phyloP scores from a whole-genome alignment of 129 eudicot genomes.

The Centrapalus pauciflorus region DNA sequence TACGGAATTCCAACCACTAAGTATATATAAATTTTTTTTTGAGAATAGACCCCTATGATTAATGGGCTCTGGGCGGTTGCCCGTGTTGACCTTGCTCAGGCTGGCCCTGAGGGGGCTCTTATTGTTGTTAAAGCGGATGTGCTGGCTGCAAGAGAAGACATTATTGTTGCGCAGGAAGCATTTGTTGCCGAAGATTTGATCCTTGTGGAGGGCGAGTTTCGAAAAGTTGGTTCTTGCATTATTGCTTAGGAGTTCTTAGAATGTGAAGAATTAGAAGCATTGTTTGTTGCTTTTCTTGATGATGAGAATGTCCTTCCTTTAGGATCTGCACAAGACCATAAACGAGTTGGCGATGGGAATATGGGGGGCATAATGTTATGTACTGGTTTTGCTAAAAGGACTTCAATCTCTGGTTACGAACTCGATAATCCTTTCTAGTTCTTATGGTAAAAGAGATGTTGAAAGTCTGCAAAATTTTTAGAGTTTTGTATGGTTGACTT shows the following conservation, averaged over 20 bases:
- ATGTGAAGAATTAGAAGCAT: constrained; percentile 95
- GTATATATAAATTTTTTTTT: constrained; percentile 13
- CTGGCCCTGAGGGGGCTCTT: constrained; percentile 89
- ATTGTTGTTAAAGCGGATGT: constrained; percentile 92
- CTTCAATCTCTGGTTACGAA: constrained; percentile 74
- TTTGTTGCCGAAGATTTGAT: constrained; percentile 80
- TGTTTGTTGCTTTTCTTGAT: constrained; percentile 86
- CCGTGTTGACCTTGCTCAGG: too few relatives aligned
- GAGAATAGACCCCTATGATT: too few relatives aligned
- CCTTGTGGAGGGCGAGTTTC: constrained; percentile 59
- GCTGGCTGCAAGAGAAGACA: constrained; percentile 94
- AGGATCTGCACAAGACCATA: constrained; percentile 97
- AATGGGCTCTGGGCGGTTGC: too few relatives aligned
- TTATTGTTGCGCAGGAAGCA: constrained; percentile 83
- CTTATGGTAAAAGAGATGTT: constrained; percentile 85
- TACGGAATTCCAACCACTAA: constrained; percentile 82
- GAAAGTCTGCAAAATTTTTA: constrained; percentile 78
- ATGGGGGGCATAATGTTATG: constrained; percentile 92
- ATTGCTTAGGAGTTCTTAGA: constrained; percentile 77
- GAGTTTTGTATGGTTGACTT: constrained; percentile 88
- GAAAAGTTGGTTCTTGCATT: constrained; percentile 71
- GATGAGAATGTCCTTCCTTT: constrained; percentile 79
- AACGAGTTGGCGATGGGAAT: constrained; percentile 92
- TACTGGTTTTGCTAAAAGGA: constrained; percentile 75
- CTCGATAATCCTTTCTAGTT: constrained; percentile 74